Evolutionary conservation across 164 flowering plant species (phyloP), one percentile per base, ranked within the genome.

Genomic region (Platanus orientalis): DNA sequence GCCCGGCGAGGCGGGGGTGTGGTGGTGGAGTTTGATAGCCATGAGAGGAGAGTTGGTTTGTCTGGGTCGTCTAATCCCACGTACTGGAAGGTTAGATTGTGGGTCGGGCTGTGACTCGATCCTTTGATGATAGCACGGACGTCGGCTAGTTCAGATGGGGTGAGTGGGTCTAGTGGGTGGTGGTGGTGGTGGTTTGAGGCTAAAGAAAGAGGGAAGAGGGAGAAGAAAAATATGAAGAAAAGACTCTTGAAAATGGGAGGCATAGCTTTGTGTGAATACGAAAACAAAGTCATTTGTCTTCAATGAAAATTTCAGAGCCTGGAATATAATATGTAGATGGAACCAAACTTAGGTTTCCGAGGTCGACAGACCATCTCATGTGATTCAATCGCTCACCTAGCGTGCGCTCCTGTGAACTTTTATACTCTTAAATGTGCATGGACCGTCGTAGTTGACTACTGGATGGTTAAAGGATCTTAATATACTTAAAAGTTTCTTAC

Each of bases 1-100:
- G 92, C 86, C 20, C 69, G 73, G 16, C 89, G 87, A 57, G 79
- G 77, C 20, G 76, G 81, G 60, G 48, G 6, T 7, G 40, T 54
- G 9, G 42, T 19, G 26, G 70, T 62, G 16, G 45, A 44, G 23
- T 20, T 19, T 12, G 74, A 73, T 27, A 63, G 58, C 76, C 80
- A 76, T 62, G 73, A 66, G 34, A 67, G 67, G 12, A 81, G 6
- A 7, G 25, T 24, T n/a, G 62, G 40, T 42, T 81, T 81, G 48
- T 73, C 65, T 24, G 81, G 83, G 53, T 79, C 81, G 14, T 76
- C 76, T 44, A 81, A 44, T 23, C 80, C 79, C 0, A 76, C 74
- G 45, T 74, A 78, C 1, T 78, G 81, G 62, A 80, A 80, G 62
- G 71, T 64, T 10, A 71, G 63, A 27, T 58, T 76, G 24, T 39